Percentiles rank a stretch among this genome's conserved stretches.
These are phyloP conservation scores for Platismatia glauca DNA, from an alignment of 495 filamentous ascomycete genomes.

Conservation along the genomic window DNA sequence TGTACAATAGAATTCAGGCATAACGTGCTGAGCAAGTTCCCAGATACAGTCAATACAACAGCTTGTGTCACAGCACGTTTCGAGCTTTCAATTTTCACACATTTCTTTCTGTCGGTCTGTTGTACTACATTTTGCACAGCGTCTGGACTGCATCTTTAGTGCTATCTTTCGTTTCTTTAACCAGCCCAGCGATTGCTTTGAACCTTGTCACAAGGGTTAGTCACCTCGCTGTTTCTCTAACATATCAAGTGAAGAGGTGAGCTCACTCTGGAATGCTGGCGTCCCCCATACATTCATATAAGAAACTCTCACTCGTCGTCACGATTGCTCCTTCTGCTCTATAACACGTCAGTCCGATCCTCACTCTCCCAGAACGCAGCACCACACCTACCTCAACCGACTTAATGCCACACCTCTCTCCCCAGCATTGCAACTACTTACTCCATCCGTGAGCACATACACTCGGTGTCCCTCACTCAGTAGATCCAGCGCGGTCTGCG, in stretches of 20 bases:
- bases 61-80: not conserved
- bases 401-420: conserved; percentile 74
- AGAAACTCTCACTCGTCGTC: conserved; percentile 80
- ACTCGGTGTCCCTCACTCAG: conserved; percentile 66
- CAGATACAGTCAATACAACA: not conserved
- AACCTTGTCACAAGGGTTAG: conserved; percentile 40
- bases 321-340: conserved; percentile 63
- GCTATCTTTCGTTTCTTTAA: conserved; percentile 64
- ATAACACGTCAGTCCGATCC: not conserved
- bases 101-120: not conserved
- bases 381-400: conserved; percentile 42
- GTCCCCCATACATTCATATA: conserved; percentile 93
- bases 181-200: conserved; percentile 57
- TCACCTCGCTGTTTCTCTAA: not conserved
- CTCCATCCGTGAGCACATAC: conserved; percentile 85
- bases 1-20: conserved; percentile 14
- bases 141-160: conserved; percentile 57
- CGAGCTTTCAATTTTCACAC: not conserved
- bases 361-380: not conserved
- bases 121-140: conserved; percentile 55
- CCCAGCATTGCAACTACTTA: conserved; percentile 72
- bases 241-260: not conserved
- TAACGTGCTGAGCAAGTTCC: not conserved
- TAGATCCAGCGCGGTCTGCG: conserved; percentile 82
- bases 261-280: conserved; percentile 55